These are phyloP conservation scores for Naganishia vishniacii DNA, from an alignment of 768 basidiomycete genomes.

Conservation along the genomic window DNA sequence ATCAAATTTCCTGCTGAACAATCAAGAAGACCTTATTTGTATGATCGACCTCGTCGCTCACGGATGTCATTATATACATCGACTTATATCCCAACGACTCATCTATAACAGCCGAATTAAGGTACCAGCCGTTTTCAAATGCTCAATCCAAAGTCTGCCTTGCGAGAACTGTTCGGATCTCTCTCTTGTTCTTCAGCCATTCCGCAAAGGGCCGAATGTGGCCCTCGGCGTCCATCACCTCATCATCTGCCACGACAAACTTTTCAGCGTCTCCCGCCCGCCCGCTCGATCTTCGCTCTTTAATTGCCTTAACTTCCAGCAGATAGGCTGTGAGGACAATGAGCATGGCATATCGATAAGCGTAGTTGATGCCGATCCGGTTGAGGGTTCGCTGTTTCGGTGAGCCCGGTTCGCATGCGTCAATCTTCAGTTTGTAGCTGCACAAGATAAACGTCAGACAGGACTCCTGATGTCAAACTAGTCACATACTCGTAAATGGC, in stretches of 20 bases:
- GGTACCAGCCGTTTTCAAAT: too few species aligned
- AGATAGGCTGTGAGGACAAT: conserved; percentile 95
- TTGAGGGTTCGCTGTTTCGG: conserved; percentile 69
- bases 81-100: too few species aligned
- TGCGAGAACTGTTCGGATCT: conserved; percentile 56
- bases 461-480: too few species aligned
- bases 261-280: conserved; percentile 25
- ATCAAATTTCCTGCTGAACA: too few species aligned
- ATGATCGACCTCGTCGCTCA: too few species aligned
- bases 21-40: too few species aligned
- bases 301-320: conserved; percentile 57
- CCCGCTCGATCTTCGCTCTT: conserved; percentile 29
- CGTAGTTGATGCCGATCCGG: conserved; percentile 77
- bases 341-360: conserved; percentile 76
- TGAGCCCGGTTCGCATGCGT: conserved; percentile 72
- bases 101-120: too few species aligned
- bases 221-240: conserved; percentile 13
- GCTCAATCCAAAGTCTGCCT: conserved; percentile 43
- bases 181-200: conserved; percentile 77
- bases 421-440: conserved; percentile 86
- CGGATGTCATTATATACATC: too few species aligned
- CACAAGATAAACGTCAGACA: too few species aligned
- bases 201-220: conserved; percentile 59
- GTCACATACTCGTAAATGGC: conserved; percentile 87
- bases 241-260: neutral